A percentile compares a stretch with the other conserved stretches of the same genome.
phyloP scores from a whole-genome alignment of 2,329 filamentous ascomycete species.

The Alternaria arborescens region DNA sequence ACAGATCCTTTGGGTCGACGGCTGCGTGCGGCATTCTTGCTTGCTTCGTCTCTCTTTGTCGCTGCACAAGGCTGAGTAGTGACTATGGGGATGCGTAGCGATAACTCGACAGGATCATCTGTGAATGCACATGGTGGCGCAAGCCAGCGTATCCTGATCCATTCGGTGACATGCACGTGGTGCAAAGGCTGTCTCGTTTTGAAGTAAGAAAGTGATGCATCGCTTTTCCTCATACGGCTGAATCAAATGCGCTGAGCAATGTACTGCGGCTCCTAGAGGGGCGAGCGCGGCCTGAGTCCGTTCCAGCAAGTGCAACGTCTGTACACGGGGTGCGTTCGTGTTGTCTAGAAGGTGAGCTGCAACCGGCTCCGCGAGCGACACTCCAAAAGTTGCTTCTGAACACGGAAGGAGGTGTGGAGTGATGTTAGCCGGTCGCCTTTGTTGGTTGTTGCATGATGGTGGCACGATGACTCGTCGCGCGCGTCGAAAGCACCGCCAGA shows the following conservation, averaged over 20 bases:
- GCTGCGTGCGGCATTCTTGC: constrained; percentile 35
- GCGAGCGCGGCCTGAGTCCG: constrained; percentile 4
- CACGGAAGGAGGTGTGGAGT: constrained; percentile 16
- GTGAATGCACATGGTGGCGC: constrained; percentile 15
- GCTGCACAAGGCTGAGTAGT: constrained; percentile 21
- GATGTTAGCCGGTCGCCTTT: constrained; percentile 19
- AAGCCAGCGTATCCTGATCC: constrained; percentile 16
- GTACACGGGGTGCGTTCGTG: constrained; percentile 18
- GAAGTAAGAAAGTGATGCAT: constrained; percentile 7
- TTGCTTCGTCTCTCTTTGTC: constrained; percentile 21
- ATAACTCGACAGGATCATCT: constrained; percentile 6
- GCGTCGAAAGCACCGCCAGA: constrained; percentile 22
- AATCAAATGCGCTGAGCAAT: constrained; percentile 14
- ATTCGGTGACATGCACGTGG: constrained; percentile 21
- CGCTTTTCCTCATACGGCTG: constrained; percentile 10
- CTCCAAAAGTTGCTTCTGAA: constrained; percentile 15
- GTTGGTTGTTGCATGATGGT: constrained; percentile 33
- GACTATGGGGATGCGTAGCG: background rate
- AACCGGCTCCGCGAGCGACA: constrained; percentile 21
- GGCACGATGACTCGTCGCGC: constrained; percentile 24
- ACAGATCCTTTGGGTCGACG: constrained; percentile 22
- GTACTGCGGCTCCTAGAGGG: constrained; percentile 12
- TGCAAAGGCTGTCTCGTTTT: constrained; percentile 18
- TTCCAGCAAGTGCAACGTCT: constrained; percentile 23
- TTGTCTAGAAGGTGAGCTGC: constrained; percentile 23